Percentiles rank a stretch among this genome's conserved stretches.
Evolutionary conservation across 805 yeast genomes (phyloP).

Genomic region (Candida glaebosa): DNA sequence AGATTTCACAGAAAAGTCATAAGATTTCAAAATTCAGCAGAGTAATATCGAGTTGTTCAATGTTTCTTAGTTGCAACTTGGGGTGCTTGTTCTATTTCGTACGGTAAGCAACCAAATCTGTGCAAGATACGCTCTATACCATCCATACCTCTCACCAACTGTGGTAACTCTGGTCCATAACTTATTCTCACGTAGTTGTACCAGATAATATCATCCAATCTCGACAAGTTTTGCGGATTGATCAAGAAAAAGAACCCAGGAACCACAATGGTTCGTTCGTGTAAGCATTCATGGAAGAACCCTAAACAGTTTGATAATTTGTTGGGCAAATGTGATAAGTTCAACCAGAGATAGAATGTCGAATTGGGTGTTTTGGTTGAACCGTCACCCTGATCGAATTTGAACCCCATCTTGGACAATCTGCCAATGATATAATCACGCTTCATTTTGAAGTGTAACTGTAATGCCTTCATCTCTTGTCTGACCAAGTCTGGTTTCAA

Average conservation of each 20-base stretch:
- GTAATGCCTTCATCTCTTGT: conserved; percentile 55
- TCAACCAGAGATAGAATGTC: conserved; percentile 60
- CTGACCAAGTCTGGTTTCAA: conserved; percentile 49
- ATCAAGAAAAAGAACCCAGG: conserved; percentile 63
- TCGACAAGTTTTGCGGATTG: conserved; percentile 48
- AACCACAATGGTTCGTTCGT: conserved; percentile 56
- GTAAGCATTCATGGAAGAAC: conserved; percentile 60
- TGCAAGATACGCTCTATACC: conserved; percentile 50
- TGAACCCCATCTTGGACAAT: conserved; percentile 51
- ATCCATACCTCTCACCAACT: conserved; percentile 55
- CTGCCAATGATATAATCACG: conserved; percentile 53
- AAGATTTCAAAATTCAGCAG: no score
- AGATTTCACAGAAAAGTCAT: no score
- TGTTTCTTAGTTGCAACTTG: not conserved
- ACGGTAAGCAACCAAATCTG: conserved; percentile 42
- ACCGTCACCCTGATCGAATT: conserved; percentile 27
- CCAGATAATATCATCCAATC: conserved; percentile 55
- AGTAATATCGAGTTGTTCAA: no score
- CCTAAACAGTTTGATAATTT: conserved; percentile 57
- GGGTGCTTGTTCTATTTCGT: conserved; percentile 11
- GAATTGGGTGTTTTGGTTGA: conserved; percentile 47
- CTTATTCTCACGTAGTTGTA: conserved; percentile 56
- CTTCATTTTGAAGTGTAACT: conserved; percentile 53
- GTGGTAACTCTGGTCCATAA: conserved; percentile 55
- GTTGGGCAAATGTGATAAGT: conserved; percentile 51